These are phyloP conservation scores for Neurospora sp. DNA, from an alignment of 495 filamentous ascomycete genomes.

Conservation along the genomic window DNA sequence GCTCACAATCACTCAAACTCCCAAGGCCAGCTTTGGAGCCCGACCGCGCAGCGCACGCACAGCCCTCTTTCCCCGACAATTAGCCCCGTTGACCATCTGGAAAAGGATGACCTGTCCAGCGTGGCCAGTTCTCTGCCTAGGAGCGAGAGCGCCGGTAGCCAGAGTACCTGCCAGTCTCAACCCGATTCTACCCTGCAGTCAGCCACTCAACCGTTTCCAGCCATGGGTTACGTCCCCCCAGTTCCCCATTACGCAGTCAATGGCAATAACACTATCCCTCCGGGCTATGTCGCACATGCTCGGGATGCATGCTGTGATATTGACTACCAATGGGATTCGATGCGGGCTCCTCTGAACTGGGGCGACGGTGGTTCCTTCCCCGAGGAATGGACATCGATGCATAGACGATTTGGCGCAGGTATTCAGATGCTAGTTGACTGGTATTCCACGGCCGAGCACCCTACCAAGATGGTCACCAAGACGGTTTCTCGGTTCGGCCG, in stretches of 20 bases:
- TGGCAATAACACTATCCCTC: conserved; percentile 65
- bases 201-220: conserved; percentile 2
- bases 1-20: conserved; percentile 21
- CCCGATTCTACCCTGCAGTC: not conserved
- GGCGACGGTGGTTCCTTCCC: conserved; percentile 79
- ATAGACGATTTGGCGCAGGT: conserved; percentile 72
- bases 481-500: conserved; percentile 14
- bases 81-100: conserved; percentile 9
- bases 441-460: conserved; percentile 51
- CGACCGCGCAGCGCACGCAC: conserved; percentile 1
- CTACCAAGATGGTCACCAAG: conserved; percentile 36
- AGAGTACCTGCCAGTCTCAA: not conserved
- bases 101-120: conserved; percentile 9
- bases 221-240: conserved; percentile 56
- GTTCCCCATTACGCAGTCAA: conserved; percentile 78
- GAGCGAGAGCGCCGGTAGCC: conserved; percentile 9
- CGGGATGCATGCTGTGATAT: conserved; percentile 75
- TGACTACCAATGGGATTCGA: conserved; percentile 94
- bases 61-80: not conserved
- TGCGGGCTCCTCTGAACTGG: conserved; percentile 62
- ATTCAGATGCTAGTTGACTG: conserved; percentile 66
- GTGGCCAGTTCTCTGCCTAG: conserved; percentile 19
- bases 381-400: conserved; percentile 95
- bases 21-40: conserved; percentile 32
- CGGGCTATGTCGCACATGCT: conserved; percentile 85